A percentile compares a stretch with the other conserved stretches of the same genome.
Evolutionary conservation across 2,329 filamentous ascomycete species (phyloP).

Genomic region (Neofusicoccum parvum): DNA sequence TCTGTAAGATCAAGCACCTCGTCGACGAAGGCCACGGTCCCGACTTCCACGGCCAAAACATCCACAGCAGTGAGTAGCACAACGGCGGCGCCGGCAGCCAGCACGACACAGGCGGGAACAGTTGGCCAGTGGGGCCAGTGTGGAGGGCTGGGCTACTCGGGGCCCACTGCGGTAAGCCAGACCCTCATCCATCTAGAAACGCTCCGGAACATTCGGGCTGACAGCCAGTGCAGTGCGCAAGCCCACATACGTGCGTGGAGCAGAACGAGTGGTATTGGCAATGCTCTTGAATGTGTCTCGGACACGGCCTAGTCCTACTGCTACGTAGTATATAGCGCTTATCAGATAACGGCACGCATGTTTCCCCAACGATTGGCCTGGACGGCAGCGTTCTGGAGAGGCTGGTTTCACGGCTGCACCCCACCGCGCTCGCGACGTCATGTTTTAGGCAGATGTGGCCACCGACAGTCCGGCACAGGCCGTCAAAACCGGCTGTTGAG

Average conservation of each 20-base stretch:
- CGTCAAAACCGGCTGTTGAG: not conserved
- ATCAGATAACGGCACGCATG: not conserved
- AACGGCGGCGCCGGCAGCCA: not conserved
- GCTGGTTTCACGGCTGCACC: constrained; percentile 2
- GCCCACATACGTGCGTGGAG: not conserved
- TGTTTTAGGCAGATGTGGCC: not conserved
- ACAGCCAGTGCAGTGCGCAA: not conserved
- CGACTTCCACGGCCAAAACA: constrained; percentile 1
- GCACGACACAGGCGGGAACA: constrained; percentile 6
- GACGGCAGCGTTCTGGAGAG: not conserved
- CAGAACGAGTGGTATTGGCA: not conserved
- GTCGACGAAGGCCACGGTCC: not conserved
- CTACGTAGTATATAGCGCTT: not conserved
- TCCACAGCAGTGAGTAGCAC: not conserved
- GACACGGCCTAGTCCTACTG: not conserved
- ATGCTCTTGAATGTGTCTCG: not conserved
- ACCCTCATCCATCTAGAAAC: constrained; percentile 2
- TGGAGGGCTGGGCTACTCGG: constrained; percentile 4
- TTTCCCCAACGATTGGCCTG: not conserved
- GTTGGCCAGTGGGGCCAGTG: constrained; percentile 14
- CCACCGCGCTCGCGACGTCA: constrained; percentile 5
- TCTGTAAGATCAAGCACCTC: not conserved
- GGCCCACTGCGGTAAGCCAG: not conserved
- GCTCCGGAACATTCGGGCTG: constrained; percentile 2
- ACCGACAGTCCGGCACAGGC: not conserved